Evolutionary conservation across 1,284 basidiomycete genomes (phyloP).

Genomic region (Thelephora terrestris): DNA sequence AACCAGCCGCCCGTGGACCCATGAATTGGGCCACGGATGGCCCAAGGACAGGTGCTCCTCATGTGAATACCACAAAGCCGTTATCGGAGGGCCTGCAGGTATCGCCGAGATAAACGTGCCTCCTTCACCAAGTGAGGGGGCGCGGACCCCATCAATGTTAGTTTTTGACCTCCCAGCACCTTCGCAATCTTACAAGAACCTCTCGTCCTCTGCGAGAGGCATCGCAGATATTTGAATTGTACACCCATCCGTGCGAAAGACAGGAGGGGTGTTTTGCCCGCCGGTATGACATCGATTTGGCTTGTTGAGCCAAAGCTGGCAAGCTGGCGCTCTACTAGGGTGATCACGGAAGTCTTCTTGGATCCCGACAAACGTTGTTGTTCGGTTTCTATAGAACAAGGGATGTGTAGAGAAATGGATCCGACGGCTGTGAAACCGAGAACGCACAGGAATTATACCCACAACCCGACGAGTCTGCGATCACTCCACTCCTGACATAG

Average conservation of each 20-base stretch:
- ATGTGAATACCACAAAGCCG: too few species aligned
- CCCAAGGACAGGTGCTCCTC: too few species aligned
- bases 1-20: too few species aligned
- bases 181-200: conserved; percentile 82
- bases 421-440: conserved; percentile 1
- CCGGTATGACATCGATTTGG: conserved; percentile 86
- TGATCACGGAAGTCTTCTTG: conserved; percentile 64
- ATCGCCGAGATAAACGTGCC: too few species aligned
- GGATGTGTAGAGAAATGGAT: neutral
- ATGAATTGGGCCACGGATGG: too few species aligned
- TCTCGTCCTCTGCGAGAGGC: conserved; percentile 87
- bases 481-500: conserved; percentile 86
- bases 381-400: conserved; percentile 84
- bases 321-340: conserved; percentile 51
- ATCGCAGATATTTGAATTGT: conserved; percentile 77
- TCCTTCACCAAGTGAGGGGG: too few species aligned
- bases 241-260: conserved; percentile 81
- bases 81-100: too few species aligned
- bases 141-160: too few species aligned
- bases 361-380: conserved; percentile 73
- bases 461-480: conserved; percentile 88
- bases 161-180: too few species aligned
- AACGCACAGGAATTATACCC: conserved; percentile 70
- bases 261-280: conserved; percentile 81
- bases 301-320: conserved; percentile 41